phyloP scores from a whole-genome alignment of 495 filamentous ascomycete species.

The Trichodelitschia bisporula region DNA sequence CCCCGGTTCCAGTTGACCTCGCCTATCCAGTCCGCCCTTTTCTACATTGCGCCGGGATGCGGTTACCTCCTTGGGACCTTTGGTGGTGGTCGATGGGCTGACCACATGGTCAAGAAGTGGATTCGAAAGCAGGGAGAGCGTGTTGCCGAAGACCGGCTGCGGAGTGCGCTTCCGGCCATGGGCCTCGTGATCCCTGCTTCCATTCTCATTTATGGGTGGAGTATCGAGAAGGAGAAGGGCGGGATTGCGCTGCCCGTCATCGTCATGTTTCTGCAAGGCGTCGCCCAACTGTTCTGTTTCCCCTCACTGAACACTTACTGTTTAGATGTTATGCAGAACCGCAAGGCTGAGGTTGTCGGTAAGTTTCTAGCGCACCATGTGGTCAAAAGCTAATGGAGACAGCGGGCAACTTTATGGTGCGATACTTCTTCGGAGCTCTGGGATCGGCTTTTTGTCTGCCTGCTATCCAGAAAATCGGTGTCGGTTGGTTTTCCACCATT shows the following conservation, averaged over 20 bases:
- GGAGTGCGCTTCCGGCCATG: constrained; percentile 33
- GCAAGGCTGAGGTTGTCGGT: constrained; percentile 37
- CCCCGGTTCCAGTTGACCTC: constrained; percentile 41
- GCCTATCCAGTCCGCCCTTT: constrained; percentile 40
- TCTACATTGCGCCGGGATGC: constrained; percentile 49
- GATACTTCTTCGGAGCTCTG: constrained; percentile 41
- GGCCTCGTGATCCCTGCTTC: constrained; percentile 34
- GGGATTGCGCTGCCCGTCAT: constrained; percentile 43
- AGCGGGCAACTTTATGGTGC: constrained; percentile 46
- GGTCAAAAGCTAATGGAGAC: too few species aligned
- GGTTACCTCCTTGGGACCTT: constrained; percentile 49
- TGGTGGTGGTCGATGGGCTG: constrained; percentile 46
- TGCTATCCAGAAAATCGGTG: constrained; percentile 37
- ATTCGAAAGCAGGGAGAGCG: constrained; percentile 32
- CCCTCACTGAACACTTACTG: constrained; percentile 52
- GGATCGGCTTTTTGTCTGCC: constrained; percentile 42
- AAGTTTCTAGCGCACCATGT: too few species aligned
- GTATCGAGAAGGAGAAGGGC: constrained; percentile 36
- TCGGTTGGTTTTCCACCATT: constrained; percentile 27
- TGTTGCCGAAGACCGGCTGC: constrained; percentile 44
- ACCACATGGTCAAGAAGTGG: constrained; percentile 36
- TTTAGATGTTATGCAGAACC: constrained; percentile 44
- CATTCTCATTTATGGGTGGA: constrained; percentile 50
- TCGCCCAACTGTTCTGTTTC: constrained; percentile 50
- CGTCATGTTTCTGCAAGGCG: constrained; percentile 45